Evolutionary conservation across 129 eudicot genomes (phyloP), one percentile per base, ranked within the genome.

Genomic region (Scalesia atractyloides): DNA sequence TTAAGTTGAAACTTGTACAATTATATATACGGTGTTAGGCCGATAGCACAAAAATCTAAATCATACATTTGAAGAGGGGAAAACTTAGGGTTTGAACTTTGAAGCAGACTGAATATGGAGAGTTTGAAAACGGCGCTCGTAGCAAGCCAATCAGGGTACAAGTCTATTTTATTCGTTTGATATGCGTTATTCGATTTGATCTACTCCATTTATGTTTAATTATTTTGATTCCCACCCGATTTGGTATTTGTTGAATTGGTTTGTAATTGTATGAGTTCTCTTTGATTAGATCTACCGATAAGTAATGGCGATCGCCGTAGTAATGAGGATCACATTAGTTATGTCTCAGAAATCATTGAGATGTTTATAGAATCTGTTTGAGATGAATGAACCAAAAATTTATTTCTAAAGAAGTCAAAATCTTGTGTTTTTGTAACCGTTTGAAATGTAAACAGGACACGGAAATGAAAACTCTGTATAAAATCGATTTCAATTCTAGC

Each of bases 111-210:
- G 4, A 1, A 30, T 30, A 37, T 16, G 63, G 30, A 69, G 18
- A n/a, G 39, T 18, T 43, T n/a, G 54, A 20, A 17, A 12, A 20
- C 9, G 66, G 20, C 24, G 7, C 7, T 43, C 39, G 2, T n/a
- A 24, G 59, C 36, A 20, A 54, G 66, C 34, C 1, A 53, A 3
- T 53, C 22, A 41, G 46, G 66, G 66, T 70, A 70, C 16, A 70
- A 7, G 4, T 17, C 24, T 2, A 0, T 47, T 20, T 24, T 70
- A 19, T 19, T 70, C 20, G 4, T 20, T 70, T 41, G 41, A 41
- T 70, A 17, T 13, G 15, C 14, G 26, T 39, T 56, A 10, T 9
- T 56, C 15, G 15, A 8, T 56, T 18, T 39, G 51, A 63, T 70
- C 37, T 9, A 2, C 33, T 20, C 61, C 15, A 2, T 8, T 70